Base-by-base conservation (phyloP, 2,329 filamentous ascomycete species). In the Calycina herbarum region DNA sequence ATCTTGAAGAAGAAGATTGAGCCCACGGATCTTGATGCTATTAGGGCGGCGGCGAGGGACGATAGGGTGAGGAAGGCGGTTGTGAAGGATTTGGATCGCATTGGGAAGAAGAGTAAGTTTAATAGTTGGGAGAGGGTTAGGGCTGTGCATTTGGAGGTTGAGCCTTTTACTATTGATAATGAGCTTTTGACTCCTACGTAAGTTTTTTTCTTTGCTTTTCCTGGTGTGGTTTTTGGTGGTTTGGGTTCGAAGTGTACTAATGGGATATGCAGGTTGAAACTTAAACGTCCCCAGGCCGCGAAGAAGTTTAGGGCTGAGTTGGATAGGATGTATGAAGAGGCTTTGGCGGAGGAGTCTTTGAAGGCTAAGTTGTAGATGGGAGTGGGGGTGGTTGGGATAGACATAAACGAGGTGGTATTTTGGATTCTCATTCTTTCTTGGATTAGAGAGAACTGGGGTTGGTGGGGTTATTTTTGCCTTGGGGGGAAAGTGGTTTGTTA, bases 91-190 rank as follows among this genome's bases (percentile, higher is more conserved):
- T 81, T 99, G 40, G 91, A 95, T 66, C 85, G 83, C 63, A 90
- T 96, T 66, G 93, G 87, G 56, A 90, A 86, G 81, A 89, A 89
- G 80, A 87, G 91, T 78, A 96, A 95, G 81, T 94, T 99, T 78
- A 95, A 96, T 76, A 92, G 89, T 71, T 98, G 91, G 73, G 95
- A 99, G 83, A 87, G 87, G 69, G 89, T 98, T 58, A 86, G 85
- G 76, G 91, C 89, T 71, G 84, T 90, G 64, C 79, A 89, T 68
- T 79, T 99, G 71, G 89, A 90, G 73, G 73, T 97, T 15, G 95
- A 99, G 66, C 95, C 95, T 1, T 98, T 99, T 74, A 92, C 88
- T 0, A 88, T 98, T 70, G 94, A 97, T 61, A 99, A 99, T 76
- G 91, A 96, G 78, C 83, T 97, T 60, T 80, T 94, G 76, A 95